Evolutionary conservation across 306 rosid genomes (phyloP).

Genomic region (Lablab purpureus): DNA sequence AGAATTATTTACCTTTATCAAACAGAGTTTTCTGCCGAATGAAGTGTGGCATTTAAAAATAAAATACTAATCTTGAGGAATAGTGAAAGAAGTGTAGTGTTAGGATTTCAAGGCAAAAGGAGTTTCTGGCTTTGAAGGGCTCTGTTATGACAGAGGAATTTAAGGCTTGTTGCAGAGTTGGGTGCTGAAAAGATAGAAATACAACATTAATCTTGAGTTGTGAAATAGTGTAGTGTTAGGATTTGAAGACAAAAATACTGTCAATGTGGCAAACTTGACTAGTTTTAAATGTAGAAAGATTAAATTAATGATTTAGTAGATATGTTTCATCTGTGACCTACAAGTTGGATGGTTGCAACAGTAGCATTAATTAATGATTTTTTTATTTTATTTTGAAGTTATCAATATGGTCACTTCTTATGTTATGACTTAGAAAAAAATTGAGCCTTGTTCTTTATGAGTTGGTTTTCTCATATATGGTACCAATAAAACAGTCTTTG

Average conservation of each 20-base stretch:
- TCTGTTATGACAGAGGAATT: neutral
- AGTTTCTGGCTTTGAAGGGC: neutral
- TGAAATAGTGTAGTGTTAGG: neutral
- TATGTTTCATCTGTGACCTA: neutral
- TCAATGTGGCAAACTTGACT: neutral
- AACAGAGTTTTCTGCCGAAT: neutral
- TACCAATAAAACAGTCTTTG: neutral
- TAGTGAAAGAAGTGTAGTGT: neutral
- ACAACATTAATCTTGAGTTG: neutral
- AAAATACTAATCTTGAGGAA: neutral
- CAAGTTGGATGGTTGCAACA: neutral
- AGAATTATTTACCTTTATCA: neutral
- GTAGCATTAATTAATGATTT: neutral
- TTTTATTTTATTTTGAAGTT: neutral
- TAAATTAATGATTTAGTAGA: neutral
- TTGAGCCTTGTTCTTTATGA: neutral
- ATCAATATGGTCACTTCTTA: slow-evolving; percentile 4
- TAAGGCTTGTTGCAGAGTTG: neutral
- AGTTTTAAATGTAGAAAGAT: slow-evolving; percentile 18
- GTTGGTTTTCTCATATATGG: neutral
- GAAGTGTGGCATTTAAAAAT: neutral
- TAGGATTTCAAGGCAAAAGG: neutral
- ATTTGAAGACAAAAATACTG: neutral
- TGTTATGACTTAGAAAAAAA: neutral
- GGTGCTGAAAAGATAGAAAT: neutral